Evolutionary conservation across 2,329 filamentous ascomycete genomes (phyloP).

Genomic region (Sordariomycetes sp.): DNA sequence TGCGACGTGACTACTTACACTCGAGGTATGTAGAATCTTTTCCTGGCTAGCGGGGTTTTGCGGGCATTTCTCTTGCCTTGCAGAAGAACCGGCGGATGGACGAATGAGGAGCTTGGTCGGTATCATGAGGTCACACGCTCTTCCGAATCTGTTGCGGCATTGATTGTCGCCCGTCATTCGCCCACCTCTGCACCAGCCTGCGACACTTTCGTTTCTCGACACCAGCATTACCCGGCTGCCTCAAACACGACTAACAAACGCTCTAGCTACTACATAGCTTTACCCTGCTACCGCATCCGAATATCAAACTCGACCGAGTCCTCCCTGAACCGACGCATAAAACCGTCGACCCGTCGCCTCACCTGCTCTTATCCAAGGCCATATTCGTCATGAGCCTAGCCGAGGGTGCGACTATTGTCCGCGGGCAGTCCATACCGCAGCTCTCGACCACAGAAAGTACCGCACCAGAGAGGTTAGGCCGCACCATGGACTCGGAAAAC

Average conservation of each 20-base stretch:
- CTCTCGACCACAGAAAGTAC: neutral
- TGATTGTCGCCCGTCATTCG: neutral
- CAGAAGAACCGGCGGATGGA: neutral
- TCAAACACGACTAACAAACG: neutral
- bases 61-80: neutral
- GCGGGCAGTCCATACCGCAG: neutral
- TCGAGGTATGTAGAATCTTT: neutral
- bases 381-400: neutral
- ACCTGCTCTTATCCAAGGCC: neutral
- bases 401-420: neutral
- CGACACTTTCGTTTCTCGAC: neutral
- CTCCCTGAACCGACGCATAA: neutral
- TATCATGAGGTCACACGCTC: slow-evolving; percentile 2
- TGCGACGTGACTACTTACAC: neutral
- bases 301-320: neutral
- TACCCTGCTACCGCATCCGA: neutral
- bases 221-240: neutral
- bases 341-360: neutral
- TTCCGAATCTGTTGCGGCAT: neutral
- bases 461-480: neutral
- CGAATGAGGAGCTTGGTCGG: neutral
- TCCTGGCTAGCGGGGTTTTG: neutral
- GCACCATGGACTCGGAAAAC: neutral
- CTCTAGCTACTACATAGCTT: neutral
- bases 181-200: neutral